These are phyloP conservation scores for Skeletonema marinoi DNA, from an alignment of 108 stramenopile species.

Conservation along the genomic window DNA sequence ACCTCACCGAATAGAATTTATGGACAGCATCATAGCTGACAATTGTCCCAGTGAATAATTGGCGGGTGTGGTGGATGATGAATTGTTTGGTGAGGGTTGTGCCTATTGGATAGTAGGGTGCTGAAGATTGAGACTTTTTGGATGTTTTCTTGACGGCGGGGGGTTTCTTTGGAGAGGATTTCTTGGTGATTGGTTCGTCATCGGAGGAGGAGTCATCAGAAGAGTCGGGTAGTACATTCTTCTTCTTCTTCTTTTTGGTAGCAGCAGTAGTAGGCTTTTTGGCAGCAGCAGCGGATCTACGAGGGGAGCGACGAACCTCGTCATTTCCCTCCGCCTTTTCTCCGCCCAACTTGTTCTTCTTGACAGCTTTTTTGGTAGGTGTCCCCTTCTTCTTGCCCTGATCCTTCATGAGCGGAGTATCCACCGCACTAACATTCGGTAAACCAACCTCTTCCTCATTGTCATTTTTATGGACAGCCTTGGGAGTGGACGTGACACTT, in stretches of 20 bases:
- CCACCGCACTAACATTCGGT: not conserved
- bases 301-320: not conserved
- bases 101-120: not conserved
- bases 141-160: no score
- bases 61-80: not conserved
- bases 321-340: not conserved
- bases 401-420: not conserved
- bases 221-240: not conserved
- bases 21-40: not conserved
- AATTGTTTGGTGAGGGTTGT: constrained; percentile 8
- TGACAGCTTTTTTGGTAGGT: no score
- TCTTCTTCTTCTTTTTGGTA: not conserved
- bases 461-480: not conserved
- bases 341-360: no score
- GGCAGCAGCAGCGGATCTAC: not conserved
- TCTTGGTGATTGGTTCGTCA: not conserved
- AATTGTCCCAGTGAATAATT: constrained; percentile 3
- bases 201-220: not conserved
- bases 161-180: not conserved
- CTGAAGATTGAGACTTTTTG: not conserved
- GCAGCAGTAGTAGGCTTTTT: no score
- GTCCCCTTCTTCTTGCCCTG: not conserved
- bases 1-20: not conserved
- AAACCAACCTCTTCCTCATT: not conserved
- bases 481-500: not conserved